These are phyloP conservation scores for Aspergillus sp. DNA, from an alignment of 2,329 filamentous ascomycete species.

Conservation along the genomic window DNA sequence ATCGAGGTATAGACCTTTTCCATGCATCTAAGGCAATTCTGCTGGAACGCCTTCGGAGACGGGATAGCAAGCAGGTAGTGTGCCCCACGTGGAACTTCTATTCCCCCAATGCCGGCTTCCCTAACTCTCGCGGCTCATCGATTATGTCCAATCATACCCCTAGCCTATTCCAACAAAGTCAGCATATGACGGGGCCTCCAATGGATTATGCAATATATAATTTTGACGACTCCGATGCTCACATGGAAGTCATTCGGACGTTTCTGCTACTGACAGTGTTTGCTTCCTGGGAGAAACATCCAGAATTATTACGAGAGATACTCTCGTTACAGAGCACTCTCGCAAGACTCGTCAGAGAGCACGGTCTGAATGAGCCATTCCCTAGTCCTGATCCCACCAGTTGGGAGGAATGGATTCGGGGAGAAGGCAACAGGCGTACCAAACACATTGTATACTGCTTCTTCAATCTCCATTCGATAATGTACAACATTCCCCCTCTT, in stretches of 20 bases:
- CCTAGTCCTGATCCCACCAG: conserved; percentile 35
- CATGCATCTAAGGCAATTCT: conserved; percentile 50
- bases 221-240: conserved; percentile 37
- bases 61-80: conserved; percentile 40
- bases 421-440: conserved; percentile 47
- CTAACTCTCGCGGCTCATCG: conserved; percentile 35
- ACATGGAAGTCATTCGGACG: conserved; percentile 44
- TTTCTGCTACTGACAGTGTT: conserved; percentile 50
- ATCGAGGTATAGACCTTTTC: conserved; percentile 48
- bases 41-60: conserved; percentile 43
- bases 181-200: conserved; percentile 21
- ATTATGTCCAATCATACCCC: conserved; percentile 34
- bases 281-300: conserved; percentile 53
- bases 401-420: conserved; percentile 48
- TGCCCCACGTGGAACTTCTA: conserved; percentile 37
- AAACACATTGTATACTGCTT: conserved; percentile 52
- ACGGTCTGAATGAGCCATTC: conserved; percentile 36
- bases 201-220: conserved; percentile 28
- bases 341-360: conserved; percentile 48
- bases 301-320: conserved; percentile 49
- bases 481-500: conserved; percentile 53
- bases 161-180: conserved; percentile 38
- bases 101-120: conserved; percentile 27
- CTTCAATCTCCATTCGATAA: conserved; percentile 54
- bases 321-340: conserved; percentile 50